Conservation (phyloP, 73 alveolate species). For the Stentor coeruleus region DNA sequence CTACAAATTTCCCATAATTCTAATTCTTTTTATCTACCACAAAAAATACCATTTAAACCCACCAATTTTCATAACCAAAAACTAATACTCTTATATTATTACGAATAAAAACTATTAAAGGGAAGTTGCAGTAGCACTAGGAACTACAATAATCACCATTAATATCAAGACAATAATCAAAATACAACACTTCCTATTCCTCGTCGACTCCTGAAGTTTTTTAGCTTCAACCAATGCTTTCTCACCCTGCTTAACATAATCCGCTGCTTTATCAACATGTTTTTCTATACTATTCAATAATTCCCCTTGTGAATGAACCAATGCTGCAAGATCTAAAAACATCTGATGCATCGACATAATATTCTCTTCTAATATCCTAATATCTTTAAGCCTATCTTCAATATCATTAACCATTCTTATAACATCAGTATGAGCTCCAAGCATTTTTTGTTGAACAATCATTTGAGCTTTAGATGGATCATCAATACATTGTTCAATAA, state of each 20-base stretch:
- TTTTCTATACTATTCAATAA: constrained; percentile 23
- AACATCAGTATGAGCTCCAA: constrained; percentile 19
- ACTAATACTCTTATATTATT: no score
- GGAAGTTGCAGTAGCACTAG: constrained; percentile 14
- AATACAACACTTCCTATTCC: constrained; percentile 23
- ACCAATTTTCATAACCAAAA: no score
- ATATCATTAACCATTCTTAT: constrained; percentile 20
- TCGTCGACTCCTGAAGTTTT: background rate
- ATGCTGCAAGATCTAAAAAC: constrained; percentile 26
- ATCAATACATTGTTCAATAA: constrained; percentile 10
- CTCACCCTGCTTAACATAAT: constrained; percentile 22
- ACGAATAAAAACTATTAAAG: no score
- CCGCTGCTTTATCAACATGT: constrained; percentile 26
- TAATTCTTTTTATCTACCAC: no score
- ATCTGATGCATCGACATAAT: background rate
- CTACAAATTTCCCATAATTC: no score
- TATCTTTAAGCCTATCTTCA: constrained; percentile 8
- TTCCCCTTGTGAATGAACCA: constrained; percentile 25
- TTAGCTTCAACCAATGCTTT: constrained; percentile 24
- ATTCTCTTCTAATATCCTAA: background rate
- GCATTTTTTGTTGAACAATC: constrained; percentile 9
- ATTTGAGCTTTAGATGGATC: constrained; percentile 6
- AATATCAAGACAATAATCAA: background rate
- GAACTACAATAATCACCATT: constrained; percentile 13
- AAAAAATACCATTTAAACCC: no score